phyloP scores from a whole-genome alignment of 257 asterid genomes.

The Solanum lignicaule region DNA sequence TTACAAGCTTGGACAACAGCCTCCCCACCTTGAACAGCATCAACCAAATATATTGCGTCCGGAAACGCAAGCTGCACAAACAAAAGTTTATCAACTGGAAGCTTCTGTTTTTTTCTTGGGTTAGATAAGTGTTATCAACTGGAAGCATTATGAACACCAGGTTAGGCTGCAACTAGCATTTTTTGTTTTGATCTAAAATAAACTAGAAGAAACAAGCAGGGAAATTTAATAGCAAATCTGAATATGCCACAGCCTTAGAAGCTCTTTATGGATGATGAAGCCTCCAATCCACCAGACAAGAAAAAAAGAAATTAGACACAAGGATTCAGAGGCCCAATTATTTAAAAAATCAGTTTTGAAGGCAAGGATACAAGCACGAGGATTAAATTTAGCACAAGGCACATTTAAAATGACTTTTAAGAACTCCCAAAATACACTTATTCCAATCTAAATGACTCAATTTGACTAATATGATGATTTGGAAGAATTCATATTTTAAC shows the following conservation, averaged over 20 bases:
- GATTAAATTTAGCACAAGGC: neutral
- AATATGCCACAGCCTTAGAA: neutral
- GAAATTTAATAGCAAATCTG: neutral
- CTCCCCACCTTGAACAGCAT: constrained; percentile 90
- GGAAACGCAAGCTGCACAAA: constrained; percentile 79
- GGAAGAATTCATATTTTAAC: neutral
- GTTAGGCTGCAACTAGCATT: neutral
- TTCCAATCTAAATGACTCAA: neutral
- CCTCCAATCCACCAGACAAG: neutral
- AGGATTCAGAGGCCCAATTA: neutral
- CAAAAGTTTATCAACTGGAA: constrained; percentile 1
- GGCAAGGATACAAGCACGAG: neutral
- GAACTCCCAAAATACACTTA: neutral
- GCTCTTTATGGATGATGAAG: neutral
- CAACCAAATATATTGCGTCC: constrained; percentile 90
- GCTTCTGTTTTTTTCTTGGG: neutral
- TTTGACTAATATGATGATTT: neutral
- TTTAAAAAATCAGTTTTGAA: neutral
- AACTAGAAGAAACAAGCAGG: neutral
- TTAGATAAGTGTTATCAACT: neutral
- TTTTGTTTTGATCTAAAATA: neutral
- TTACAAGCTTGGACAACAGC: constrained; percentile 78
- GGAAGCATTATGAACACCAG: neutral
- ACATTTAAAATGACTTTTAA: neutral
- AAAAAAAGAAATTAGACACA: neutral